Conservation (phyloP, 2,329 filamentous ascomycete species). For the Zopfia rhizophila region DNA sequence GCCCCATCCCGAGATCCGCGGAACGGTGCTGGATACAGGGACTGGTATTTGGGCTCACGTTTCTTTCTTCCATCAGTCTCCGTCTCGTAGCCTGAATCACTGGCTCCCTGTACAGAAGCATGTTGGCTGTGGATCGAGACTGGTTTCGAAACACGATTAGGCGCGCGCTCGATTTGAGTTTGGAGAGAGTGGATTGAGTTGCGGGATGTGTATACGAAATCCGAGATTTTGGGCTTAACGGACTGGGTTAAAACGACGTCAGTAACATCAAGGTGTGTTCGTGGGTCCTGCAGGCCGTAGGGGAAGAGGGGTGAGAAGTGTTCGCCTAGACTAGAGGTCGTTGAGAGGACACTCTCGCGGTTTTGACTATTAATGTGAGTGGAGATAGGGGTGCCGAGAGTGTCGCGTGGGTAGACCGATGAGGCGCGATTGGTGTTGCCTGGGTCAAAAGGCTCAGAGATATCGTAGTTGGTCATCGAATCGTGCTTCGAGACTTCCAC, state of each 20-base stretch:
- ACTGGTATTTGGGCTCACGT: neutral
- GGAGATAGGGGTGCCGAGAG: no score
- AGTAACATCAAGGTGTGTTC: neutral
- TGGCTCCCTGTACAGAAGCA: neutral
- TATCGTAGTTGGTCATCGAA: no score
- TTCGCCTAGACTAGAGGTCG: no score
- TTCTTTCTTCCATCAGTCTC: neutral
- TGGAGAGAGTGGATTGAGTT: neutral
- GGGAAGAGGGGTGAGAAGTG: no score
- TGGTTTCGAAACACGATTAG: neutral
- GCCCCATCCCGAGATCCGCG: neutral
- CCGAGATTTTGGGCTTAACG: conserved; percentile 1
- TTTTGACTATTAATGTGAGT: no score
- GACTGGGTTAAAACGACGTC: neutral
- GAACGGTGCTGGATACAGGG: neutral
- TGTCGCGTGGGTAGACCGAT: no score
- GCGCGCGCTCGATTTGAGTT: neutral
- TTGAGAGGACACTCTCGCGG: no score
- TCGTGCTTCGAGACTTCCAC: no score
- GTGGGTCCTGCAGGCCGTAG: no score
- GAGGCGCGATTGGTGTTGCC: no score
- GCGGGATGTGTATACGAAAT: neutral
- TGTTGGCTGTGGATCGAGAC: neutral
- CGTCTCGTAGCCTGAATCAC: neutral
- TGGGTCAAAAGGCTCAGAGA: no score